phyloP scores from a whole-genome alignment of 768 basidiomycete genomes.

The Russula sp. region DNA sequence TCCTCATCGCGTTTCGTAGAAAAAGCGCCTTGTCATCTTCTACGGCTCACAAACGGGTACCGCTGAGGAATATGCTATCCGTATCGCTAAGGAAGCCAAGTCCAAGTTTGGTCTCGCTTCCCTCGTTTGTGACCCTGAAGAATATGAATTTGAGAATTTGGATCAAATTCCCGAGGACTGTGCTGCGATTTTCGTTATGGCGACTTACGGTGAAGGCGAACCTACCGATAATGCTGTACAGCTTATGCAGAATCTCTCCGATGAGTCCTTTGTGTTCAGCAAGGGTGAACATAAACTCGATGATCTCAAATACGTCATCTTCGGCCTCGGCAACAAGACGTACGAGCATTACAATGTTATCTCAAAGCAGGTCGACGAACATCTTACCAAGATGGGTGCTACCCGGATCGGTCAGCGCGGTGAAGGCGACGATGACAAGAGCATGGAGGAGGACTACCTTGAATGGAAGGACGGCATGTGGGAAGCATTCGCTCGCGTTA shows the following conservation, averaged over 20 bases:
- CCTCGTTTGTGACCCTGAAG: slow-evolving; percentile 96
- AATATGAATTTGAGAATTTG: slow-evolving; percentile 96
- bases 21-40: slow-evolving; percentile 95
- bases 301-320: slow-evolving; percentile 91
- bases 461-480: slow-evolving; percentile 99
- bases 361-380: slow-evolving; percentile 66
- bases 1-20: slow-evolving; percentile 40
- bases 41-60: slow-evolving; percentile 99
- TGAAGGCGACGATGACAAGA: slow-evolving; percentile 98
- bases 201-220: slow-evolving; percentile 98
- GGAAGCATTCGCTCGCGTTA: slow-evolving; percentile 72
- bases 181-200: slow-evolving; percentile 91
- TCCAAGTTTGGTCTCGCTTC: slow-evolving; percentile 92
- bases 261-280: slow-evolving; percentile 82
- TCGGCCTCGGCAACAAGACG: slow-evolving; percentile 86
- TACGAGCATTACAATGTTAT: slow-evolving; percentile 98
- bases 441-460: slow-evolving; percentile 99
- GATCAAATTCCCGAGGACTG: slow-evolving; percentile 84
- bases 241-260: slow-evolving; percentile 86
- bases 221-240: slow-evolving; percentile 97
- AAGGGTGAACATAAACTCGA: slow-evolving; percentile 67
- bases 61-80: slow-evolving; percentile 95
- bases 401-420: slow-evolving; percentile 81
- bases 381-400: slow-evolving; percentile 74
- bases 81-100: slow-evolving; percentile 97